Percentiles rank a stretch among this genome's conserved stretches.
Conservation (phyloP, 148 eudicot species). For the Vaccinium darrowii region DNA sequence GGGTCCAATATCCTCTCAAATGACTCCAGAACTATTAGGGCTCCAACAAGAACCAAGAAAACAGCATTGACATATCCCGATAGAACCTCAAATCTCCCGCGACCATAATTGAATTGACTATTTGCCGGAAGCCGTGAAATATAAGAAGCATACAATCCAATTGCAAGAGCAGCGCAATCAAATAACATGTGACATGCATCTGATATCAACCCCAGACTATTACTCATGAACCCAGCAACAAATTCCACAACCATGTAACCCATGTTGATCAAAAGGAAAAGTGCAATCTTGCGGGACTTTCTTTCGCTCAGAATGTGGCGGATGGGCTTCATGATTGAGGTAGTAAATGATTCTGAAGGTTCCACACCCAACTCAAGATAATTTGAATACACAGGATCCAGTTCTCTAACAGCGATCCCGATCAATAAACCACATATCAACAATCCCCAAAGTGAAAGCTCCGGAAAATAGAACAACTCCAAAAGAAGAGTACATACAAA, state of each 20-base stretch:
- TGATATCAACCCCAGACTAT: slow-evolving; percentile 95
- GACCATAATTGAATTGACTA: slow-evolving; percentile 81
- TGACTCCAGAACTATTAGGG: slow-evolving; percentile 84
- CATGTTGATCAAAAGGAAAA: slow-evolving; percentile 89
- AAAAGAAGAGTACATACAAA: slow-evolving; percentile 69
- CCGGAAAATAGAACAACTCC: slow-evolving; percentile 88
- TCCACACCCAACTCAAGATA: slow-evolving; percentile 72
- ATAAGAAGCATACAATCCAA: slow-evolving; percentile 94
- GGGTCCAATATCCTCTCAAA: slow-evolving; percentile 94
- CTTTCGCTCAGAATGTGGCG: slow-evolving; percentile 86
- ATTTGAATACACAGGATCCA: slow-evolving; percentile 44
- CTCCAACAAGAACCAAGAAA: slow-evolving; percentile 93
- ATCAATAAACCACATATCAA: slow-evolving; percentile 72
- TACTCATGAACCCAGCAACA: slow-evolving; percentile 93
- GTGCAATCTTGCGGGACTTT: slow-evolving; percentile 95
- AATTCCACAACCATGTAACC: slow-evolving; percentile 96
- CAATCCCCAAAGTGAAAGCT: slow-evolving; percentile 95
- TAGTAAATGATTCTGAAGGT: slow-evolving; percentile 52
- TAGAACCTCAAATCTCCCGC: slow-evolving; percentile 96
- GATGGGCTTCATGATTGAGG: slow-evolving; percentile 67
- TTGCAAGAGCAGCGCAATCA: slow-evolving; percentile 96
- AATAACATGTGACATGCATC: slow-evolving; percentile 99
- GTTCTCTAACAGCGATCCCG: slow-evolving; percentile 66
- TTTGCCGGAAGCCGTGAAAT: slow-evolving; percentile 91
- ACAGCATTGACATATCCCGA: slow-evolving; percentile 98